A percentile compares a stretch with the other conserved stretches of the same genome.
Conservation (phyloP, 1,284 basidiomycete genomes). For the Fistulinella cinereoalba region DNA sequence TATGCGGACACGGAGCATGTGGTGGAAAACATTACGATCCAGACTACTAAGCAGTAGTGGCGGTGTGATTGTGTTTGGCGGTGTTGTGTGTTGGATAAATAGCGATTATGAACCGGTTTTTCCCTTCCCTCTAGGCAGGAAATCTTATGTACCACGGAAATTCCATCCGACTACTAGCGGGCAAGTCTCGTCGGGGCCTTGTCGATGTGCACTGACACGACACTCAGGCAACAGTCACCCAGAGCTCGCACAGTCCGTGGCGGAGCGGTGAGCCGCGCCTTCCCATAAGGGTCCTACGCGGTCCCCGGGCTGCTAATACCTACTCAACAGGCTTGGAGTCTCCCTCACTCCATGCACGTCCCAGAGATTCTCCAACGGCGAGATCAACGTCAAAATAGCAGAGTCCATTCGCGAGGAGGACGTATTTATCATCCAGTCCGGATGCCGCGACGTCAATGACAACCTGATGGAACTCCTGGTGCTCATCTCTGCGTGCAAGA, state of each 20-base stretch:
- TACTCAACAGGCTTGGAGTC: constrained; percentile 72
- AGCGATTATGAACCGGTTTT: constrained; percentile 1
- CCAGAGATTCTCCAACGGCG: constrained; percentile 95
- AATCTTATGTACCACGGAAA: constrained; percentile 81
- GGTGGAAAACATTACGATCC: constrained; percentile 87
- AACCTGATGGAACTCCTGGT: constrained; percentile 91
- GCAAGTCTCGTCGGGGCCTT: constrained; percentile 45
- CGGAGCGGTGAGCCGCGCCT: constrained; percentile 83
- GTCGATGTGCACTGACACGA: constrained; percentile 16
- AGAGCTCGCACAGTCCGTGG: constrained; percentile 91
- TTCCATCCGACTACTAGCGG: constrained; percentile 89
- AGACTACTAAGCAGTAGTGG: constrained; percentile 32
- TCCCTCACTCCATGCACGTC: constrained; percentile 88
- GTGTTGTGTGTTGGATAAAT: constrained; percentile 16
- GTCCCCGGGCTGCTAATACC: constrained; percentile 46
- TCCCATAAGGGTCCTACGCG: constrained; percentile 42
- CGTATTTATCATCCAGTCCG: constrained; percentile 93
- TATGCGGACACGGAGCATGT: constrained; percentile 97
- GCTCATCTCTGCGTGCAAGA: constrained; percentile 93
- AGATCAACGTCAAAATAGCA: constrained; percentile 89
- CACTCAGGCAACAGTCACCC: constrained; percentile 93
- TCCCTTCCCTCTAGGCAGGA: constrained; percentile 17
- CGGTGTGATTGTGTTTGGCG: constrained; percentile 30
- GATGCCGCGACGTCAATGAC: constrained; percentile 77
- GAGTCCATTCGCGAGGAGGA: constrained; percentile 97